Evolutionary conservation across 345 rosid genomes (phyloP).

Genomic region (Erodium maritimum): DNA sequence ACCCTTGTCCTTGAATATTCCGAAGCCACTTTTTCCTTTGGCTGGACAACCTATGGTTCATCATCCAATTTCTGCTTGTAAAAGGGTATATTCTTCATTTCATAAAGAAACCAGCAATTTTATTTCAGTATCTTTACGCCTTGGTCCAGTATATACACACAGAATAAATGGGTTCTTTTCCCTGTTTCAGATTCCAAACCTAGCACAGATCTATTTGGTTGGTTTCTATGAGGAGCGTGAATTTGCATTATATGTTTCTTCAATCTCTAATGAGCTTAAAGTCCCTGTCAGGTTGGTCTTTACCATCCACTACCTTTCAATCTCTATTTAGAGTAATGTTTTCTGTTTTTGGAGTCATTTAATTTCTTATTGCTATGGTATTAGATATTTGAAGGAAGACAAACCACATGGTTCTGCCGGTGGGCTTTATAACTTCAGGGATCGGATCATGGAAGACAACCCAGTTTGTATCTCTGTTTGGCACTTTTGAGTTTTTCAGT

Average conservation of each 20-base stretch:
- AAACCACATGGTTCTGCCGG: slow-evolving; percentile 95
- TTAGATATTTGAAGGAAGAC: slow-evolving; percentile 74
- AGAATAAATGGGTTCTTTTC: slow-evolving; percentile 8
- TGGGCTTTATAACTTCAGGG: slow-evolving; percentile 66
- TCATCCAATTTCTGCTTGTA: slow-evolving; percentile 96
- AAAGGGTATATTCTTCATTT: slow-evolving; percentile 38
- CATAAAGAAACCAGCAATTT: neutral
- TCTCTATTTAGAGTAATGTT: neutral
- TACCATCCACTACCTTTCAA: no score
- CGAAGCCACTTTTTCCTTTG: slow-evolving; percentile 84
- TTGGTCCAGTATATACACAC: neutral
- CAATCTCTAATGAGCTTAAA: slow-evolving; percentile 78
- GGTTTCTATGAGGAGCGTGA: slow-evolving; percentile 94
- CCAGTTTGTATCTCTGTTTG: slow-evolving; percentile 39
- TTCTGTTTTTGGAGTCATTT: neutral
- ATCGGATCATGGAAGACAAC: slow-evolving; percentile 73
- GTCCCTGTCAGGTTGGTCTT: slow-evolving; percentile 64
- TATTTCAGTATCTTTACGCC: neutral
- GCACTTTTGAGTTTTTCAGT: slow-evolving; percentile 7
- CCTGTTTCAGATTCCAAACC: slow-evolving; percentile 57
- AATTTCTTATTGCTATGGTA: slow-evolving; percentile 2
- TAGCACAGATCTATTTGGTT: slow-evolving; percentile 62
- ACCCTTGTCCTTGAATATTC: slow-evolving; percentile 77
- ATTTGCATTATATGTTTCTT: slow-evolving; percentile 68
- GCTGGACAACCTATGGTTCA: slow-evolving; percentile 97